Percentiles rank a stretch among this genome's conserved stretches.
Evolutionary conservation across 75 land plant genomes (phyloP).

Genomic region (Larix kaempferi): DNA sequence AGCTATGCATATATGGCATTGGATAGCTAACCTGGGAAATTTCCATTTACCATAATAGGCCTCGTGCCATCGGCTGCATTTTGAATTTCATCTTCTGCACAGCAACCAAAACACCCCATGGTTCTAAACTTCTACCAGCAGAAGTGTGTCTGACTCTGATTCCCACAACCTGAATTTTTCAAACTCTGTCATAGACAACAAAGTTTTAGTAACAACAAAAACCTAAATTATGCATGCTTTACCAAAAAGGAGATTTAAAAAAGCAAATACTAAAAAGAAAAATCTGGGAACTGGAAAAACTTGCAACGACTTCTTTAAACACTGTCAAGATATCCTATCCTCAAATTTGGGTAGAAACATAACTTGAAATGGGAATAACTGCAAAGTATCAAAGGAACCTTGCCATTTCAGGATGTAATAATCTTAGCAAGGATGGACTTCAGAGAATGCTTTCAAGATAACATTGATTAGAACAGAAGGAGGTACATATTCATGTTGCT

Average conservation of each 20-base stretch:
- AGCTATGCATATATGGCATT: background rate
- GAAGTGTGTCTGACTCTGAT: background rate
- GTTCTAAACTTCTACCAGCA: background rate
- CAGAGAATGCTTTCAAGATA: too few relatives aligned
- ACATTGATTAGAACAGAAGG: too few relatives aligned
- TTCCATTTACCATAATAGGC: background rate
- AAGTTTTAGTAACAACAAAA: background rate
- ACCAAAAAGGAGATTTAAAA: background rate
- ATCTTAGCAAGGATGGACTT: too few relatives aligned
- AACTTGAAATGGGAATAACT: background rate
- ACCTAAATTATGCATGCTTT: background rate
- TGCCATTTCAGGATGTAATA: background rate
- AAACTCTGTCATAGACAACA: background rate
- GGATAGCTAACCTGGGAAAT: background rate
- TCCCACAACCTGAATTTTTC: background rate
- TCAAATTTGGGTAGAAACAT: background rate
- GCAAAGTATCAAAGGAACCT: background rate
- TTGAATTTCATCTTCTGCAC: slow-evolving; percentile 5
- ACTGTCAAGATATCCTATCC: background rate
- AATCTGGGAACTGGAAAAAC: background rate
- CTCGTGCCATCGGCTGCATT: background rate
- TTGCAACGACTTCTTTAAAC: background rate
- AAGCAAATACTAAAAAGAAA: background rate
- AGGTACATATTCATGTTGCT: too few relatives aligned
- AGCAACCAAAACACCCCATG: background rate